phyloP scores from a whole-genome alignment of 2,329 filamentous ascomycete genomes.

The Tolypocladium pustulatum region DNA sequence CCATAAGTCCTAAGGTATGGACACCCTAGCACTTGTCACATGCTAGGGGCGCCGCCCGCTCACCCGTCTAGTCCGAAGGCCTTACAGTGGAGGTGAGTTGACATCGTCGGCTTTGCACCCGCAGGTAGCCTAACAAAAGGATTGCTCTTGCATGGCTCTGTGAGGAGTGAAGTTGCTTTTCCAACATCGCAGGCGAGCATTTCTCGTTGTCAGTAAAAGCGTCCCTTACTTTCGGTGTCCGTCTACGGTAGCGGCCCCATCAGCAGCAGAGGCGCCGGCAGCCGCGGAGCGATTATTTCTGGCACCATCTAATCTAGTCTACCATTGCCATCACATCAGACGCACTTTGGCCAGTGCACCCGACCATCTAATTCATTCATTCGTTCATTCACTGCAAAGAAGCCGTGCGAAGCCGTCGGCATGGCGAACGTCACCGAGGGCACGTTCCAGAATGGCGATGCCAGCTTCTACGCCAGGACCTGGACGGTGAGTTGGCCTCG shows the following conservation, averaged over 20 bases:
- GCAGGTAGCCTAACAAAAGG: not conserved
- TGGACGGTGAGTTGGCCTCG: slow-evolving; percentile 39
- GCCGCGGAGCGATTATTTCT: not conserved
- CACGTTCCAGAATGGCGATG: slow-evolving; percentile 33
- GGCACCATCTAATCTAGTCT: no score
- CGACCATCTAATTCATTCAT: not conserved
- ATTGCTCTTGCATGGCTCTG: not conserved
- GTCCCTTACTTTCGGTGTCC: not conserved
- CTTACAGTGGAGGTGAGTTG: not conserved
- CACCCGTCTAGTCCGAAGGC: not conserved
- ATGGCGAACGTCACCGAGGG: slow-evolving; percentile 38
- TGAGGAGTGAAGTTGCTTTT: not conserved
- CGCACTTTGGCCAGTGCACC: not conserved
- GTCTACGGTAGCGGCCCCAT: not conserved
- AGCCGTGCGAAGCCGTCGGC: not conserved
- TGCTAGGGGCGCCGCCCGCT: not conserved
- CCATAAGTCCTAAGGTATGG: no score
- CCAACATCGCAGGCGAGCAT: not conserved
- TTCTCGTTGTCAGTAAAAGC: not conserved
- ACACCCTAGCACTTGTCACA: not conserved
- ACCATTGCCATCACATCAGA: not conserved
- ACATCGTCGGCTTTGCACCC: not conserved
- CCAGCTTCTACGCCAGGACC: slow-evolving; percentile 44
- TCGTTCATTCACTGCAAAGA: not conserved
- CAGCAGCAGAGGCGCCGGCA: not conserved